phyloP scores from a whole-genome alignment of 768 basidiomycete genomes.

The Rhizopogon vinicolor region DNA sequence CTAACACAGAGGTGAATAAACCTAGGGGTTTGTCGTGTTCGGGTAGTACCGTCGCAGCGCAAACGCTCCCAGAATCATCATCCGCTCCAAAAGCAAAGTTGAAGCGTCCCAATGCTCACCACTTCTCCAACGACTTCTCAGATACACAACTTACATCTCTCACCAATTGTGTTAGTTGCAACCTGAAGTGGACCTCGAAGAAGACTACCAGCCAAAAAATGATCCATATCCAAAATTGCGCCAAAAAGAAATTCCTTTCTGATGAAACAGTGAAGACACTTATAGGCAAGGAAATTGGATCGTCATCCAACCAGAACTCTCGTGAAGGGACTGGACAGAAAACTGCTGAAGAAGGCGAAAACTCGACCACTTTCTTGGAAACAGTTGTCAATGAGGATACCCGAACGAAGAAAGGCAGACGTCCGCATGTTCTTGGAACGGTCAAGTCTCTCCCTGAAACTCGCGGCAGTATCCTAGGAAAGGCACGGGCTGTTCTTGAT shows the following conservation, averaged over 20 bases:
- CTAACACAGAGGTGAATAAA: neutral
- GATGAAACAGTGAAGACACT: conserved; percentile 52
- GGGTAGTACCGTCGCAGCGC: neutral
- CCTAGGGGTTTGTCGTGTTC: neutral
- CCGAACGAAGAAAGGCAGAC: conserved; percentile 43
- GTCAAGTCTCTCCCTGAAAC: conserved; percentile 45
- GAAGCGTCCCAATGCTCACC: neutral
- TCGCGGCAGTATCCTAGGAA: conserved; percentile 36
- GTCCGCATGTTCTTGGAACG: conserved; percentile 32
- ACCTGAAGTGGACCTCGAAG: conserved; percentile 60
- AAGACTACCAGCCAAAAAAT: conserved; percentile 63
- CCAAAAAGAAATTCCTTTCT: conserved; percentile 51
- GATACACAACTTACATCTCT: conserved; percentile 45
- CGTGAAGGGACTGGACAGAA: conserved; percentile 18
- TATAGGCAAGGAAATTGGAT: conserved; percentile 44
- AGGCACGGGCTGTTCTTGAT: conserved; percentile 32
- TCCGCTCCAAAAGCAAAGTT: neutral
- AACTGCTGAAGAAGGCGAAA: conserved; percentile 16
- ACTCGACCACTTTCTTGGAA: conserved; percentile 46
- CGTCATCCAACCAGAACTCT: conserved; percentile 4
- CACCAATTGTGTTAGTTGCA: conserved; percentile 60
- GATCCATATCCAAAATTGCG: conserved; percentile 63
- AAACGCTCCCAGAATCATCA: neutral
- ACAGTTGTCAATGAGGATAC: conserved; percentile 42
- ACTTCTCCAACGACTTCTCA: conserved; percentile 33